phyloP scores from a whole-genome alignment of 1,139 yeast genomes.

The Kodamaea sp. region DNA sequence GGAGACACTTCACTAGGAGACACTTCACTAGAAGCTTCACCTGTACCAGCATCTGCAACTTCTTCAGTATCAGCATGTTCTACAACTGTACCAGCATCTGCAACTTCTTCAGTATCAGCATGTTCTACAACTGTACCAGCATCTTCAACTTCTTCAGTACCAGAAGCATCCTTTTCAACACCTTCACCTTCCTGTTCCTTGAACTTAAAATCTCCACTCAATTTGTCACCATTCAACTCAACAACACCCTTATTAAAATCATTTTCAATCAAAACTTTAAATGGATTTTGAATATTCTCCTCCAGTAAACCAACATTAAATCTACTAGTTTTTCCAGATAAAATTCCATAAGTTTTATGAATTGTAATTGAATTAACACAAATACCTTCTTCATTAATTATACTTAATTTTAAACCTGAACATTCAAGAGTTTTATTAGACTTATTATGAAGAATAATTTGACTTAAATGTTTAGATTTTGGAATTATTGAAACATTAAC shows the following conservation, averaged over 20 bases:
- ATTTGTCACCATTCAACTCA: slow-evolving; percentile 24
- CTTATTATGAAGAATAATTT: slow-evolving; percentile 31
- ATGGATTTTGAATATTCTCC: slow-evolving; percentile 36
- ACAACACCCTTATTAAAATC: slow-evolving; percentile 21
- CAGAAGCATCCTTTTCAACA: neutral
- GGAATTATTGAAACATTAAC: slow-evolving; percentile 27
- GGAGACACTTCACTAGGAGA: too few relatives aligned
- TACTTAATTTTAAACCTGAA: slow-evolving; percentile 27
- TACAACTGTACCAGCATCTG: too few relatives aligned
- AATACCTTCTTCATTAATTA: slow-evolving; percentile 30
- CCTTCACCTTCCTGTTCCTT: slow-evolving; percentile 3
- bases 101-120: slow-evolving; percentile 6
- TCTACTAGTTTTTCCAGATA: slow-evolving; percentile 29
- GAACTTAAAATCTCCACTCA: slow-evolving; percentile 19
- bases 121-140: too few relatives aligned
- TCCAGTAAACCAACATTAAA: slow-evolving; percentile 33
- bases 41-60: slow-evolving; percentile 4
- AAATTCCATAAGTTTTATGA: slow-evolving; percentile 31
- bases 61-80: slow-evolving; percentile 6
- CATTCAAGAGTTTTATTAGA: slow-evolving; percentile 27
- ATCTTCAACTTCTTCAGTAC: slow-evolving; percentile 1
- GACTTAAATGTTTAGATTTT: slow-evolving; percentile 31
- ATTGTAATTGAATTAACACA: slow-evolving; percentile 27
- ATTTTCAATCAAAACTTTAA: slow-evolving; percentile 27
- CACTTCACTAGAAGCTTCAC: too few relatives aligned